Conservation (phyloP, 2,329 filamentous ascomycete species). For the Xylariaceae sp. region DNA sequence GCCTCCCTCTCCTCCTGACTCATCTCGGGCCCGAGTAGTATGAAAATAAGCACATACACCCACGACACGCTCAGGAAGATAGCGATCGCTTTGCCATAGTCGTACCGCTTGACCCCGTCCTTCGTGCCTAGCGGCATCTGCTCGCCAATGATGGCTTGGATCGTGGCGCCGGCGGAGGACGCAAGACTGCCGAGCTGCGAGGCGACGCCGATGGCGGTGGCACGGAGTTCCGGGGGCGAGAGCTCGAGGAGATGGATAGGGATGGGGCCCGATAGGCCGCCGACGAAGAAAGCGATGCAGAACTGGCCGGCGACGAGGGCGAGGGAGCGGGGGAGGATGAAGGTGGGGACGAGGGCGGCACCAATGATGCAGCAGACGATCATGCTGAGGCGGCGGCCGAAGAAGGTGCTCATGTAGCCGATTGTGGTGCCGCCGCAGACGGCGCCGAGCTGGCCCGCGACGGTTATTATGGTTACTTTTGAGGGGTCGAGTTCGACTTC, state of each 20-base stretch:
- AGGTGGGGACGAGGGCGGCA: conserved; percentile 13
- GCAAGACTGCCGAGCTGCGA: conserved; percentile 22
- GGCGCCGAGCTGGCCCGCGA: conserved; percentile 16
- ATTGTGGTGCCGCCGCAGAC: conserved; percentile 5
- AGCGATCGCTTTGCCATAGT: conserved; percentile 19
- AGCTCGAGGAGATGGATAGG: conserved; percentile 20
- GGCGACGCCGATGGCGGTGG: conserved; percentile 15
- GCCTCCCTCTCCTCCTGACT: conserved; percentile 22
- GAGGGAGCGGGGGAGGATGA: conserved; percentile 15
- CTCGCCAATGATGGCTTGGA: conserved; percentile 20
- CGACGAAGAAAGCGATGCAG: conserved; percentile 16
- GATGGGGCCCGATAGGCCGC: conserved; percentile 17
- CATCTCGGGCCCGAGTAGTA: conserved; percentile 20
- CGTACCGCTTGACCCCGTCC: conserved; percentile 16
- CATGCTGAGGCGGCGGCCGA: conserved; percentile 19
- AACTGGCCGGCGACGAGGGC: conserved; percentile 13
- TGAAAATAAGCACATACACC: conserved; percentile 14
- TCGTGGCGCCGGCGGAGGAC: conserved; percentile 18
- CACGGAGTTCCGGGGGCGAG: conserved; percentile 17
- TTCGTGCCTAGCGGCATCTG: conserved; percentile 16
- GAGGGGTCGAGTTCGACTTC: conserved; percentile 17
- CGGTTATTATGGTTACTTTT: conserved; percentile 16
- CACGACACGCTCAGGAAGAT: conserved; percentile 17
- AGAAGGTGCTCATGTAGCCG: conserved; percentile 19
- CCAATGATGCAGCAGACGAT: conserved; percentile 17